Base-by-base conservation (phyloP, 2,329 filamentous ascomycete genomes). In the Phymatotrichopsis omnivora region DNA sequence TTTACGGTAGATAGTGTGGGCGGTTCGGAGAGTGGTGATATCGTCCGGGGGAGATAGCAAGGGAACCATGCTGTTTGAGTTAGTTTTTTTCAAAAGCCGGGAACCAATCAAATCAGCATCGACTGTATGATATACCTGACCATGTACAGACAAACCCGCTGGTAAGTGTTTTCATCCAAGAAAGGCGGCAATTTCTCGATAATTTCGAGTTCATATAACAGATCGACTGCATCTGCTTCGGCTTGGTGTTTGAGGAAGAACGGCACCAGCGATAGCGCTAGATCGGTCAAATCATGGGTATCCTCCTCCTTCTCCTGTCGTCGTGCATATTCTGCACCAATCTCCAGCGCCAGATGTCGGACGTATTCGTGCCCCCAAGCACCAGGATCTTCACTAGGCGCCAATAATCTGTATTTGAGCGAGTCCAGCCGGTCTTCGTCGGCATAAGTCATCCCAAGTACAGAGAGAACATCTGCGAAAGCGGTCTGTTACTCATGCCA, bases 341-440 rank as follows among this genome's bases (percentile, higher is more conserved):
- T 91, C 68, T 98, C 89, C 50, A 98, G 71, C 20, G 91, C 89
- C 55, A 98, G 72, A 68, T 98, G 93, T 52, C 93, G 77, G 61
- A 93, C 86, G 65, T 98, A 98, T 72, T 98, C 91, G 64, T 98
- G 93, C 48, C 91, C 91, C 91, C 91, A 98, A 5, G 89, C 94
- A 46, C 80, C 83, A 60, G 98, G 85, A 65, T 98, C 91, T 63
- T 86, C 79, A 29, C 86, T 84, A 23, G 87, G 86, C 27, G 89
- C 82, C 50, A 95, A 74, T 40, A 98, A 74, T 56, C 91, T 80
- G 70, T 91, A 98, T 68, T 94, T 96, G 60, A 98, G 75, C 38
- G 91, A 95, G 65, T 98, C 91, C 66, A 93, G 78, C 64, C 85
- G 80, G 60, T 94, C 85, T 66, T 96, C 91, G 61, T 96, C 89